phyloP scores from a whole-genome alignment of 441 rosid genomes.

The Mallotus japonicus region DNA sequence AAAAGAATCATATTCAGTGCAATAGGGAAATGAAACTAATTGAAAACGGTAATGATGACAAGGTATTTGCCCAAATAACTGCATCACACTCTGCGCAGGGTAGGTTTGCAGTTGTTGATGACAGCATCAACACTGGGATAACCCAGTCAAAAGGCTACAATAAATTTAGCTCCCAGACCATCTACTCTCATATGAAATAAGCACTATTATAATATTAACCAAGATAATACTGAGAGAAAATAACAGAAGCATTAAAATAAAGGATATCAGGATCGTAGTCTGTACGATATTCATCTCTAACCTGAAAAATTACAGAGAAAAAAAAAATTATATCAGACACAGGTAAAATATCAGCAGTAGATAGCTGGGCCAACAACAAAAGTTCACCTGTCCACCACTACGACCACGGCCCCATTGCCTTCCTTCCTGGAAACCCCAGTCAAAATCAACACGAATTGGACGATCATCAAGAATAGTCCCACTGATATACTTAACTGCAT shows the following conservation, averaged over 20 bases:
- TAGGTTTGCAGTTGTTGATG: neutral
- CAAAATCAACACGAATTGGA: conserved; percentile 97
- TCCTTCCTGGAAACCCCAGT: conserved; percentile 98
- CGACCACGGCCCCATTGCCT: conserved; percentile 99
- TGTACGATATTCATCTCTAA: conserved; percentile 96
- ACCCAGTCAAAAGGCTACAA: neutral
- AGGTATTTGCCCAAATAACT: neutral
- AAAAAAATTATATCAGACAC: neutral
- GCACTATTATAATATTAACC: neutral
- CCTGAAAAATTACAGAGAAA: conserved; percentile 43
- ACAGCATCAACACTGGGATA: neutral
- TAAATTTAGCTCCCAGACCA: neutral
- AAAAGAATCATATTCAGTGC: neutral
- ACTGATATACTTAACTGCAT: conserved; percentile 88
- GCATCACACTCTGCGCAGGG: neutral
- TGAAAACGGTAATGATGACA: neutral
- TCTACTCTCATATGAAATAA: neutral
- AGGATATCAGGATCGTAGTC: conserved; percentile 99
- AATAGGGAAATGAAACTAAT: neutral
- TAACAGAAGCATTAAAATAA: conserved; percentile 16
- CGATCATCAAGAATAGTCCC: conserved; percentile 97
- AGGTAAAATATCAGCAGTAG: neutral
- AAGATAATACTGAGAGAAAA: neutral
- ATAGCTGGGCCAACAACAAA: conserved; percentile 6
- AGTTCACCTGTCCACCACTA: conserved; percentile 91